Evolutionary conservation across 106 monocot species (phyloP), one percentile per base, ranked within the genome.

Genomic region (Chionographis japonica): DNA sequence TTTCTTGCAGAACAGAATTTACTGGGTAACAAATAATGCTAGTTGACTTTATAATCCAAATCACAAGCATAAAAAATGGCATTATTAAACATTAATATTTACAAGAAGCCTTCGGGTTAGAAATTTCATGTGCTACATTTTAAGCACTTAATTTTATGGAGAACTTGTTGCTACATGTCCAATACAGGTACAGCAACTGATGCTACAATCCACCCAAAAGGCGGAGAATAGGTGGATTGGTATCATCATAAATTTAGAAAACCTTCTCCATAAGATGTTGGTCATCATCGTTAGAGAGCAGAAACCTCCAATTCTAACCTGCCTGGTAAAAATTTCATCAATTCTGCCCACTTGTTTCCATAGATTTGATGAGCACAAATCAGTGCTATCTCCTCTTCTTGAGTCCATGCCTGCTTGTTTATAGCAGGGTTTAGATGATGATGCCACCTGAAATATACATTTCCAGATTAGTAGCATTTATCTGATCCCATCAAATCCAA

Each of bases 311-410:
- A 19, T 13, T 53, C 76, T 57, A 39, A 89, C 89, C 89, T 79
- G 59, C 89, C 89, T 2, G 85, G 85, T 77, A 89, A 85, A 72
- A 79, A 82, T 56, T 89, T 89, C 57, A 82, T 71, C 56, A 89
- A 71, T 35, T 89, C 89, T n/a, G 89, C 89, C 89, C 89, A 89
- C 66, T 89, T 89, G 63, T 89, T 89, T 61, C 89, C 89, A 77
- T 85, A 82, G 50, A 85, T 80, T 56, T 70, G 58, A 78, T 89
- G 89, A 70, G 82, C 89, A 70, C 77, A 85, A 74, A 89, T 85
- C 10, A 89, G 68, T 53, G 79, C 62, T 66, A 89, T 82, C 62
- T 89, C 89, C 70, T 89, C 89, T 67, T 85, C 89, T 73, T 89
- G 89, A 56, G 85, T 89, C 89, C 89, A 89, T 63, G 89, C 76